These are phyloP conservation scores for Triglochin maritima DNA, from an alignment of 106 monocot genomes.

Conservation along the genomic window DNA sequence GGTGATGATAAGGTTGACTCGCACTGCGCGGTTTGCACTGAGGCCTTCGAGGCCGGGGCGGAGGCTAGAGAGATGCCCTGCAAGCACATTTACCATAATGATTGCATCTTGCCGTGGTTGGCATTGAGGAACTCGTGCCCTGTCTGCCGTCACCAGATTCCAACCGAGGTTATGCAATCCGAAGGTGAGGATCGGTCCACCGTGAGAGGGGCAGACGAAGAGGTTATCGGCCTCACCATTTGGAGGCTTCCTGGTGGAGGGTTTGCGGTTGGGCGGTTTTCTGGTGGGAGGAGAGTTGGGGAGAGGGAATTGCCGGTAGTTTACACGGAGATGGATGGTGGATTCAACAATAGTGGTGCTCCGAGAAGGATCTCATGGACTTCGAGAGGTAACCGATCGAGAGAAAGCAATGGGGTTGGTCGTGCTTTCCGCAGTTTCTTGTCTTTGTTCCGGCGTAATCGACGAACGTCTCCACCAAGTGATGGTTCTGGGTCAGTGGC, in stretches of 20 bases:
- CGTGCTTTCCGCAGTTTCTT: conserved; percentile 19
- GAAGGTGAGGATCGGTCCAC: neutral
- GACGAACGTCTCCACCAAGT: neutral
- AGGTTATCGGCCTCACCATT: conserved; percentile 18
- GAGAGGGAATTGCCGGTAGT: conserved; percentile 19
- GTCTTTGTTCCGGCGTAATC: conserved; percentile 9
- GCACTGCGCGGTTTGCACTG: conserved; percentile 22
- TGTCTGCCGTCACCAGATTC: conserved; percentile 21
- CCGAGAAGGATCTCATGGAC: conserved; percentile 14
- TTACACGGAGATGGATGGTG: conserved; percentile 26
- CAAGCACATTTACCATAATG: conserved; percentile 19
- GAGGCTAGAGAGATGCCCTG: conserved; percentile 22
- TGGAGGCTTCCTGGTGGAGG: conserved; percentile 28
- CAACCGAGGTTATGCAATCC: neutral
- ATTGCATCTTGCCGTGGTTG: conserved; percentile 25
- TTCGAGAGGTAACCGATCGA: conserved; percentile 8
- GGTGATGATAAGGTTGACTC: conserved; percentile 7
- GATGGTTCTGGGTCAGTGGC: neutral
- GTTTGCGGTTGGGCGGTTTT: conserved; percentile 24
- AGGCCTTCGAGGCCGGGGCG: conserved; percentile 14
- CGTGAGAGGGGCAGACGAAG: neutral
- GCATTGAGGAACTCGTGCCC: conserved; percentile 24
- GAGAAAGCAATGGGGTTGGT: conserved; percentile 12
- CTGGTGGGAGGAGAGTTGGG: conserved; percentile 18
- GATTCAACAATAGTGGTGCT: conserved; percentile 6